Percentiles rank a stretch among this genome's conserved stretches.
These are phyloP conservation scores for Chlorencoelia australis DNA, from an alignment of 2,329 filamentous ascomycete species.

Conservation along the genomic window DNA sequence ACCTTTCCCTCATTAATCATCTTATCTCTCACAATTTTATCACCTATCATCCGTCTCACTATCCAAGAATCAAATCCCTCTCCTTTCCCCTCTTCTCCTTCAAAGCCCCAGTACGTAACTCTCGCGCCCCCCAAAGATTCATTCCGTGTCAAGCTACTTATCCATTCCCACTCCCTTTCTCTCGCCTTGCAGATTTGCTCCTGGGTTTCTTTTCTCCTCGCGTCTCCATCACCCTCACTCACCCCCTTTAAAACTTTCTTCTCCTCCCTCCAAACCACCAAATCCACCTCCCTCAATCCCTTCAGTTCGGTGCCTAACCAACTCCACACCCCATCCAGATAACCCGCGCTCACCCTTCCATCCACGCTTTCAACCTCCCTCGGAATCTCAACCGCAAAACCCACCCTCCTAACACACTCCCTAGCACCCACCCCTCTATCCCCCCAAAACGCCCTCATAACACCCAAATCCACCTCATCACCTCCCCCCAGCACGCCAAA, in stretches of 20 bases:
- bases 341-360: constrained; percentile 14
- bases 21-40: constrained; percentile 15
- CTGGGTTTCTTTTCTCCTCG: background rate
- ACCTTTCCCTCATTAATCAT: constrained; percentile 19
- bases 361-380: background rate
- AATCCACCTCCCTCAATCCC: constrained; percentile 13
- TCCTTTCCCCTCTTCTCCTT: background rate
- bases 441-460: constrained; percentile 14
- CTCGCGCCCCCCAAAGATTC: constrained; percentile 10
- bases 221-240: background rate
- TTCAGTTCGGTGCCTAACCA: constrained; percentile 8
- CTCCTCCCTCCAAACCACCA: constrained; percentile 19
- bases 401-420: constrained; percentile 11
- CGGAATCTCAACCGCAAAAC: constrained; percentile 17
- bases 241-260: background rate
- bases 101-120: constrained; percentile 21
- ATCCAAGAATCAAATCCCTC: constrained; percentile 15
- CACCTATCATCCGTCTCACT: constrained; percentile 18
- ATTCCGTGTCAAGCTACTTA: constrained; percentile 10
- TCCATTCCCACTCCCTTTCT: constrained; percentile 18
- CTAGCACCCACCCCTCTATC: constrained; percentile 16
- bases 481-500: too few relatives aligned
- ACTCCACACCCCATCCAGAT: constrained; percentile 13
- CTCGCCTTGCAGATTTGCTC: background rate
- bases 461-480: constrained; percentile 17